Conservation (phyloP, 768 basidiomycete genomes). For the Russula dissimulans region DNA sequence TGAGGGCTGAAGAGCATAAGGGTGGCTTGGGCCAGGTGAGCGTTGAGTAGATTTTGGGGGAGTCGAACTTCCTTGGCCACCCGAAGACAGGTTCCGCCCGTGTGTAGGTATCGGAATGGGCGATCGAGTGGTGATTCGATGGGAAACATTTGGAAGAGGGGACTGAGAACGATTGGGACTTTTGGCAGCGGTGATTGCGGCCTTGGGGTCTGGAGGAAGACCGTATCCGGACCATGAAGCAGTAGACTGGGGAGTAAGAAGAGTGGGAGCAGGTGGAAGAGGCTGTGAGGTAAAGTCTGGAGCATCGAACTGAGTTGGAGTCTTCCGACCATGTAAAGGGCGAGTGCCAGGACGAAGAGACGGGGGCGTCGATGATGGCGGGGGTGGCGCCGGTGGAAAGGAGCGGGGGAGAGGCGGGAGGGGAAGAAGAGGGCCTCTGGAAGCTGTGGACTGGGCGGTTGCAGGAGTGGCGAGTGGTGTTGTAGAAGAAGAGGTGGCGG, state of each 20-base stretch:
- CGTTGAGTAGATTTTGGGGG: conserved; percentile 31
- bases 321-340: conserved; percentile 33
- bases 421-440: conserved; percentile 50
- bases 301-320: conserved; percentile 50
- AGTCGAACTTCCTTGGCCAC: conserved; percentile 18
- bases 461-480: conserved; percentile 30
- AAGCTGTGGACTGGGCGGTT: conserved; percentile 28
- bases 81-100: conserved; percentile 44
- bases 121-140: conserved; percentile 25
- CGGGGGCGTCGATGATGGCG: conserved; percentile 27
- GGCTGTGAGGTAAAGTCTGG: conserved; percentile 30
- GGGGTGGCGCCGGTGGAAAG: conserved; percentile 36
- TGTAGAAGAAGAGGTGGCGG: conserved; percentile 16
- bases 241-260: conserved; percentile 23
- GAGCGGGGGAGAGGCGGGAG: conserved; percentile 61
- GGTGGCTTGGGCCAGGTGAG: conserved; percentile 34
- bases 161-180: conserved; percentile 28
- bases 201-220: conserved; percentile 53
- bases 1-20: conserved; percentile 36
- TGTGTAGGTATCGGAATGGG: conserved; percentile 32
- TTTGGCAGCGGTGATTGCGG: conserved; percentile 37
- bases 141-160: conserved; percentile 32
- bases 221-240: conserved; percentile 32
- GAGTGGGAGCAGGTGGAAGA: conserved; percentile 28
- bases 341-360: conserved; percentile 24